phyloP scores from a whole-genome alignment of 164 flowering plant species.

The Magnolia officinalis region DNA sequence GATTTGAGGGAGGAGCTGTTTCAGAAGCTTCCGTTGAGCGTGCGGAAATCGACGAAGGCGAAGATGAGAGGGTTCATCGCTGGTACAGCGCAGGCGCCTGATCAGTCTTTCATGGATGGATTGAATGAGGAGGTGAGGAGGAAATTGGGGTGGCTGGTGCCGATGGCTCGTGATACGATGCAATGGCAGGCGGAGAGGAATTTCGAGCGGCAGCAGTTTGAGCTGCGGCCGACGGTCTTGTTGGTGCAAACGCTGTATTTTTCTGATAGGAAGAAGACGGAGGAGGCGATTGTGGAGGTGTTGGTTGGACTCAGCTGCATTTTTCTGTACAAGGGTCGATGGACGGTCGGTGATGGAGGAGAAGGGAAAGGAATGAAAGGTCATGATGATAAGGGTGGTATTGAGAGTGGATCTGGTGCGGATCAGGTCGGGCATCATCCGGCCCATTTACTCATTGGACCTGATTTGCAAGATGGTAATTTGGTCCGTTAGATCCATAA shows the following conservation, averaged over 20 bases:
- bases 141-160: conserved; percentile 63
- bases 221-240: conserved; percentile 43
- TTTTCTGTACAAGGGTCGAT: conserved; percentile 29
- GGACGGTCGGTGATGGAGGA: no score
- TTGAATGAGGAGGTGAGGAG: conserved; percentile 51
- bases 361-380: neutral
- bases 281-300: conserved; percentile 67
- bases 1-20: conserved; percentile 42
- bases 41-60: conserved; percentile 32
- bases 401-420: neutral
- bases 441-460: no score
- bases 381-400: neutral
- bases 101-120: conserved; percentile 37
- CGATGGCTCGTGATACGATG: conserved; percentile 66
- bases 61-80: conserved; percentile 36
- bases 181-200: conserved; percentile 66
- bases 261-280: conserved; percentile 72
- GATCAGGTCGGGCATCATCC: no score
- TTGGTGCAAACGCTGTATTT: conserved; percentile 72
- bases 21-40: conserved; percentile 50
- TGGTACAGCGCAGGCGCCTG: conserved; percentile 12
- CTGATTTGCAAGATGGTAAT: no score
- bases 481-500: no score
- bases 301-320: conserved; percentile 71
- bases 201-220: conserved; percentile 52